Percentiles rank a stretch among this genome's conserved stretches.
phyloP scores from a whole-genome alignment of 2,329 filamentous ascomycete species.

The Truncatella angustata region DNA sequence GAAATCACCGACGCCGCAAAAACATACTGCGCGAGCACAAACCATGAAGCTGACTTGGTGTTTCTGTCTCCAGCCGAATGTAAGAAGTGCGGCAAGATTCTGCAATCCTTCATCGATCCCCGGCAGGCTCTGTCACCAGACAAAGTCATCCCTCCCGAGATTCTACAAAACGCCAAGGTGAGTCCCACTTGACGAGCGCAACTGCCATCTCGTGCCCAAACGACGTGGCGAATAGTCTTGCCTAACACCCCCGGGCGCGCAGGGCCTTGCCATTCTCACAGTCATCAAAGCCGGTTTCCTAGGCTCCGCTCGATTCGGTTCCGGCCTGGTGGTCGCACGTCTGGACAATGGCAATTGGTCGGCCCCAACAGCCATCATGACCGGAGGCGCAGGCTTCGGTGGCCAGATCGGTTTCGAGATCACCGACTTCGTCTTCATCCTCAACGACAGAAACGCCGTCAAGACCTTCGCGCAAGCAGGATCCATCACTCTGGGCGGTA shows the following conservation, averaged over 20 bases:
- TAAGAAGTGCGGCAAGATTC: slow-evolving; percentile 94
- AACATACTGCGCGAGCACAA: too few relatives aligned
- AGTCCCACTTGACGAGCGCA: too few relatives aligned
- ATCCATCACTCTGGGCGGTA: slow-evolving; percentile 88
- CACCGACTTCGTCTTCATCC: slow-evolving; percentile 96
- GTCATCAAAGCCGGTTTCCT: slow-evolving; percentile 87
- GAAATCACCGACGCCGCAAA: too few relatives aligned
- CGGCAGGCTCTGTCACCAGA: slow-evolving; percentile 91
- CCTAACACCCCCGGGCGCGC: neutral
- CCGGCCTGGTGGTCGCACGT: slow-evolving; percentile 77
- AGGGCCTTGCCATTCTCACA: slow-evolving; percentile 81
- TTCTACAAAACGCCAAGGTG: slow-evolving; percentile 91
- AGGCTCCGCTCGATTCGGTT: slow-evolving; percentile 77
- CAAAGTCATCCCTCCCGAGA: slow-evolving; percentile 89
- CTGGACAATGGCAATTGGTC: slow-evolving; percentile 78
- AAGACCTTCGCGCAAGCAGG: slow-evolving; percentile 92
- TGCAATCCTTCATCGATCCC: slow-evolving; percentile 92
- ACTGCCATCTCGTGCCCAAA: too few relatives aligned
- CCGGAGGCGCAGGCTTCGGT: slow-evolving; percentile 77
- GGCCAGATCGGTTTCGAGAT: slow-evolving; percentile 86
- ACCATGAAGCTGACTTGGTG: slow-evolving; percentile 13
- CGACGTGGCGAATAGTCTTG: too few relatives aligned
- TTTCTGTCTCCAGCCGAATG: slow-evolving; percentile 71
- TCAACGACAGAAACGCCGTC: slow-evolving; percentile 87
- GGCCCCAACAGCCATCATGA: slow-evolving; percentile 77